Conservation (phyloP, 2,329 filamentous ascomycete genomes). For the Colletotrichum liriopes region DNA sequence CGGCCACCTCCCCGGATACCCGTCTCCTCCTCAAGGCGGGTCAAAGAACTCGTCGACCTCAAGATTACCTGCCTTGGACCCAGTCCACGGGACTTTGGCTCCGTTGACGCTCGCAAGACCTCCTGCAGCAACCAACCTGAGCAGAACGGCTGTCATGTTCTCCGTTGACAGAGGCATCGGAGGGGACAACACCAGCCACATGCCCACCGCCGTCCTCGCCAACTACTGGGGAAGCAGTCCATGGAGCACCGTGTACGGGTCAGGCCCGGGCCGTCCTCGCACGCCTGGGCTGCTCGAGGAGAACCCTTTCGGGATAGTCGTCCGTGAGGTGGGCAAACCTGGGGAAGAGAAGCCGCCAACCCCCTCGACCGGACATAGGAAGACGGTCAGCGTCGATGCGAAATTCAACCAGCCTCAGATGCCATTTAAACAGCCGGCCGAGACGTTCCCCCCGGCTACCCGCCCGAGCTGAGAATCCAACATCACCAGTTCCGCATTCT, state of each 20-base stretch:
- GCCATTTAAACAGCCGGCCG: constrained; percentile 55
- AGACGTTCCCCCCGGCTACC: constrained; percentile 84
- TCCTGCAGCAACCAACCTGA: constrained; percentile 87
- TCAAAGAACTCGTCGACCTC: constrained; percentile 31
- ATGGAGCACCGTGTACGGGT: constrained; percentile 68
- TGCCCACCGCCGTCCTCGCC: constrained; percentile 89
- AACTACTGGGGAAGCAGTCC: constrained; percentile 95
- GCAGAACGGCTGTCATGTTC: constrained; percentile 86
- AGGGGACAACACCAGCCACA: constrained; percentile 75
- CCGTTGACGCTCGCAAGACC: constrained; percentile 87
- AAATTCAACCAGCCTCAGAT: constrained; percentile 48
- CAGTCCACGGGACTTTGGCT: constrained; percentile 74
- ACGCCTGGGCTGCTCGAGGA: constrained; percentile 49
- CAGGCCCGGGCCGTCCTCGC: constrained; percentile 43
- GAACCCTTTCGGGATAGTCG: constrained; percentile 59
- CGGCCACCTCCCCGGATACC: constrained; percentile 78
- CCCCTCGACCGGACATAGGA: constrained; percentile 54
- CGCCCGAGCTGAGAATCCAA: constrained; percentile 85
- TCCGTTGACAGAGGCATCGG: constrained; percentile 82
- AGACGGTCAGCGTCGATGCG: constrained; percentile 61
- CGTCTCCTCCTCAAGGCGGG: constrained; percentile 41
- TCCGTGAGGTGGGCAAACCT: constrained; percentile 53
- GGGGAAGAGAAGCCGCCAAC: constrained; percentile 46
- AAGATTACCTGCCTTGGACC: constrained; percentile 48
- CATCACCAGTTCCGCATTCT: constrained; percentile 94